Base-by-base conservation (phyloP, 2,329 filamentous ascomycete species). In the Botrytis medusae region DNA sequence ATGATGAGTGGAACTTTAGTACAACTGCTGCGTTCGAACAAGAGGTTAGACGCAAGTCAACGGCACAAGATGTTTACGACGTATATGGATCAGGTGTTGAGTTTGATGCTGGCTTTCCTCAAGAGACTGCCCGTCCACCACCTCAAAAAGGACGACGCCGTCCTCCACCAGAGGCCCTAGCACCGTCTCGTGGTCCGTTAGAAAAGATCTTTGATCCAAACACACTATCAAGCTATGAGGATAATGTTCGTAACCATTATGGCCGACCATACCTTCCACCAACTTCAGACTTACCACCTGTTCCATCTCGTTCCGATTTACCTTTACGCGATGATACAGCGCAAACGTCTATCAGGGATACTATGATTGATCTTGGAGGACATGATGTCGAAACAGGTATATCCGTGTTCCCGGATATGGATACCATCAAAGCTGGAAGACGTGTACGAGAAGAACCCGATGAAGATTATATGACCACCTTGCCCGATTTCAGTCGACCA, bases 1-100 rank as follows among this genome's bases (percentile, higher is more conserved):
- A 86, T 73, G 89, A 91, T 75, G 89, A 91, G 75, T 91, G 89
- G 89, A 91, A 91, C 74, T 91, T 91, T 75, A 90, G 87, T 78
- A 90, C 89, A 0, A 91, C 89, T 0, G 84, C 88, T 29, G 87
- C 86, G n/a, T 91, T 91, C 76, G 89, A 91, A 77, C 85, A 87
- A 77, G 84, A 87, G 73, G 84, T 90, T 20, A 83, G 88, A 73
- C 83, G 76, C 12, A 84, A 84, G 65, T 84, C 85, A 32, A 87
- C 88, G 76, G 85, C 85, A 0, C 86, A 89, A 77, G 88, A 88
- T 63, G 87, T 91, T 6, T 88, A 86, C 77, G 88, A 91, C 74
- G 87, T 87, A 20, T 89, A 91, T 75, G 89, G 89, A 8, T 85
- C 86, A 22, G 84, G 85, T 63, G 85, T 90, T 25, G 88, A 89